A percentile compares a stretch with the other conserved stretches of the same genome.
These are phyloP conservation scores for Astrephomene gubernaculifera DNA, from an alignment of 139 green algal genomes.

Conservation along the genomic window DNA sequence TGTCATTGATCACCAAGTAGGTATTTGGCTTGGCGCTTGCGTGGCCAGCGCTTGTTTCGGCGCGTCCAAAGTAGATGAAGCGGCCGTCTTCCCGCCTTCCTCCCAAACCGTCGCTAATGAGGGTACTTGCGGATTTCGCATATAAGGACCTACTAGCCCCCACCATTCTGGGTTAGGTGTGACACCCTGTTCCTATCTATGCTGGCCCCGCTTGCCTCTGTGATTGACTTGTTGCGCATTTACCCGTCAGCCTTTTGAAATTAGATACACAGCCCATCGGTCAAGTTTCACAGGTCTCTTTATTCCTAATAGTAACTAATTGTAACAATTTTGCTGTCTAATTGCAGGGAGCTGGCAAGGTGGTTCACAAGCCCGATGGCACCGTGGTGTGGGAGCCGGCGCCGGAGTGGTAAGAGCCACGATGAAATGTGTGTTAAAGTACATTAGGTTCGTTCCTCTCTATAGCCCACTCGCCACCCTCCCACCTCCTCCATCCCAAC, in stretches of 20 bases:
- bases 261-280: not conserved
- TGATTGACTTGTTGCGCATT: not conserved
- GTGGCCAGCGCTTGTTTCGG: not conserved
- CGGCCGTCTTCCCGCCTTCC: not conserved
- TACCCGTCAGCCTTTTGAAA: not conserved
- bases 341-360: constrained; percentile 27
- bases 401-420: not conserved
- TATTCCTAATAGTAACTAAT: not conserved
- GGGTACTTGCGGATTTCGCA: not conserved
- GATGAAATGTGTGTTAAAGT: no score
- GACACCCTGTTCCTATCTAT: not conserved
- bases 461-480: not conserved
- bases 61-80: not conserved
- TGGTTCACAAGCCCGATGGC: constrained; percentile 37
- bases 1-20: constrained; percentile 32
- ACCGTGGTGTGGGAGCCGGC: constrained; percentile 39
- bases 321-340: not conserved
- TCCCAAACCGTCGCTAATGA: not conserved
- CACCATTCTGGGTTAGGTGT: not conserved
- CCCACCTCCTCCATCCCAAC: not conserved
- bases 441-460: not conserved
- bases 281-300: no score
- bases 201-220: not conserved
- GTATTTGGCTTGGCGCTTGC: not conserved
- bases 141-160: no score